Evolutionary conservation across 2,329 filamentous ascomycete genomes (phyloP), one percentile per base, ranked within the genome.

Genomic region (Hypomyces perniciosus): DNA sequence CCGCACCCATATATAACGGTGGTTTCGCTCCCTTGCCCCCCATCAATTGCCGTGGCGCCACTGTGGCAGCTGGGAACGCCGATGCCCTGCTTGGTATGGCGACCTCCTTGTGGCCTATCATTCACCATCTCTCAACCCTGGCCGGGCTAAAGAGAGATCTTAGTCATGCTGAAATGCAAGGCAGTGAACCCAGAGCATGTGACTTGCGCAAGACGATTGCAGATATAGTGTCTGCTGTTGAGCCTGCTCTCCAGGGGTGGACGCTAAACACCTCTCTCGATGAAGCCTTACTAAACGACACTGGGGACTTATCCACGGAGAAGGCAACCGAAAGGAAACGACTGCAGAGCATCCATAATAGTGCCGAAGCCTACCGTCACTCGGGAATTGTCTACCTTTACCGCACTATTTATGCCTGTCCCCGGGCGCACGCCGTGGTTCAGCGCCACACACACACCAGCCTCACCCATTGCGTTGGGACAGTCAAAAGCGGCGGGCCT

Each of bases 41-140:
- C 2, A 61, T 74, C n/a, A 69, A 76, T 50, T 69, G 73, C 2
- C 65, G 68, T 2, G 65, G 67, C 8, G 66, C 66, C 8, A 75
- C 65, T 3, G 78, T 76, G 1, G 71, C 78, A 0, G 62, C 78
- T 6, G 72, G 70, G 52, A 76, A 76, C 37, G 77, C 83, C 28
- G 79, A 83, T 57, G 78, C 78, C 3, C 68, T 84, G 2, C 74
- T 84, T 1, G 81, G 81, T 26, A 78, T 84, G 68, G 77, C 80
- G 1, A 82, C 78, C 1, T 80, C 80, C 3, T 66, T 84, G 1
- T 84, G 81, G 81, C 81, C 81, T 8, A 76, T 83, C 13, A 80
- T 84, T 54, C 79, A 84, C 58, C 76, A 77, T 8, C 71, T 84
- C 2, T 81, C 80, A 0, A 78, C 74, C 52, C 71, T 84, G 0